Evolutionary conservation across 768 basidiomycete species (phyloP).

Genomic region (Chalciporus sphaerocephalus): DNA sequence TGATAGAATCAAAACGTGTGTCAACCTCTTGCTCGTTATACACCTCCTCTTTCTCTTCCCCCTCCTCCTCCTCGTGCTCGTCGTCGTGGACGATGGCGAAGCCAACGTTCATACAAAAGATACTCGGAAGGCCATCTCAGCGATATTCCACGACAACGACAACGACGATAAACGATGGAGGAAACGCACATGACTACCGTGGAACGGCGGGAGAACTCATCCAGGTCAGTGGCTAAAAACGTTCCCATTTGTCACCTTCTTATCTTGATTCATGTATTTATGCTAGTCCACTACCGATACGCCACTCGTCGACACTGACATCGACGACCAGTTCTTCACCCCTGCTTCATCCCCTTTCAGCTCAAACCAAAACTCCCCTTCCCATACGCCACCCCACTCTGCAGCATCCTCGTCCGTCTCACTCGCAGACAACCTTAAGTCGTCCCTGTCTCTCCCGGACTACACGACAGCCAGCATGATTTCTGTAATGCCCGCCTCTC

Average conservation of each 20-base stretch:
- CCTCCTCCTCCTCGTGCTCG: neutral
- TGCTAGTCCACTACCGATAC: constrained; percentile 14
- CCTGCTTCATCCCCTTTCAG: constrained; percentile 17
- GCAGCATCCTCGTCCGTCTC: constrained; percentile 29
- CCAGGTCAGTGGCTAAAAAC: constrained; percentile 17
- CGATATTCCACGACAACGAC: constrained; percentile 40
- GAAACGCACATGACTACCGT: constrained; percentile 5
- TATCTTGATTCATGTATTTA: constrained; percentile 3
- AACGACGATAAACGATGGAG: constrained; percentile 1
- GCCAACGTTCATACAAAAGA: constrained; percentile 54
- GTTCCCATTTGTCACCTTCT: neutral
- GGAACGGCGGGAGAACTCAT: constrained; percentile 9
- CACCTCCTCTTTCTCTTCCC: neutral
- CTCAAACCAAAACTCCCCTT: constrained; percentile 18
- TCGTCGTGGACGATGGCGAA: constrained; percentile 40
- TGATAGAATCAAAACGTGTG: constrained; percentile 23
- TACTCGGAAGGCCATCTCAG: constrained; percentile 64
- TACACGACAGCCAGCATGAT: constrained; percentile 20
- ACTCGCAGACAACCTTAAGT: constrained; percentile 34
- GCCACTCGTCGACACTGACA: constrained; percentile 21
- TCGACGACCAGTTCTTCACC: constrained; percentile 52
- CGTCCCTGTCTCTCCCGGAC: constrained; percentile 30
- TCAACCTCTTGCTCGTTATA: neutral
- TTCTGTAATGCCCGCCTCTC: constrained; percentile 1
- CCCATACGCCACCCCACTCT: constrained; percentile 22